phyloP scores from a whole-genome alignment of 352 stramenopile species.

The Phytophthora hibernalis region DNA sequence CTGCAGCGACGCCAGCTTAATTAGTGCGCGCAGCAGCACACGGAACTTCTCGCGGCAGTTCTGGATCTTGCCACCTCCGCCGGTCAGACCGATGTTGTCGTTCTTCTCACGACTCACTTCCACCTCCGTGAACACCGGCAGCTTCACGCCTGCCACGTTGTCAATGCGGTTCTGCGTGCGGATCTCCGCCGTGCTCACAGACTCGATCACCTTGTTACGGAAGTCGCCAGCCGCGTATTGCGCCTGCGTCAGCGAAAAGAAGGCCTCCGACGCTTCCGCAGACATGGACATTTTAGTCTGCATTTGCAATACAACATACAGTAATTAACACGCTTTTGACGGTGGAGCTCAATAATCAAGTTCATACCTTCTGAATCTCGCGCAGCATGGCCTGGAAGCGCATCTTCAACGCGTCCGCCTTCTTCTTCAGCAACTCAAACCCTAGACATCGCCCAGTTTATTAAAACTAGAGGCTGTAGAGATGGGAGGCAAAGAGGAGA shows the following conservation, averaged over 20 bases:
- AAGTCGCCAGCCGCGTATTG: conserved; percentile 99
- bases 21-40: conserved; percentile 80
- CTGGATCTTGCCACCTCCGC: conserved; percentile 98
- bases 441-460: conserved; percentile 35
- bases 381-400: conserved; percentile 90
- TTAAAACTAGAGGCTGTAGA: background rate
- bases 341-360: background rate
- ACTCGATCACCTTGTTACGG: conserved; percentile 96
- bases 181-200: conserved; percentile 95
- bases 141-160: conserved; percentile 99
- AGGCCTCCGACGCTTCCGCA: conserved; percentile 92
- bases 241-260: conserved; percentile 98
- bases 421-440: conserved; percentile 96
- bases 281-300: conserved; percentile 90
- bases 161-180: conserved; percentile 97
- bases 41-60: conserved; percentile 93
- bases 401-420: conserved; percentile 99
- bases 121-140: conserved; percentile 98
- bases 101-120: conserved; percentile 94
- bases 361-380: conserved; percentile 83
- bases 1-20: conserved; percentile 90
- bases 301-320: background rate
- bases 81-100: conserved; percentile 96
- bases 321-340: background rate
- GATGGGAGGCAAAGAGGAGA: background rate